Conservation (phyloP, 352 stramenopile species). For the Bremia lactucae region DNA sequence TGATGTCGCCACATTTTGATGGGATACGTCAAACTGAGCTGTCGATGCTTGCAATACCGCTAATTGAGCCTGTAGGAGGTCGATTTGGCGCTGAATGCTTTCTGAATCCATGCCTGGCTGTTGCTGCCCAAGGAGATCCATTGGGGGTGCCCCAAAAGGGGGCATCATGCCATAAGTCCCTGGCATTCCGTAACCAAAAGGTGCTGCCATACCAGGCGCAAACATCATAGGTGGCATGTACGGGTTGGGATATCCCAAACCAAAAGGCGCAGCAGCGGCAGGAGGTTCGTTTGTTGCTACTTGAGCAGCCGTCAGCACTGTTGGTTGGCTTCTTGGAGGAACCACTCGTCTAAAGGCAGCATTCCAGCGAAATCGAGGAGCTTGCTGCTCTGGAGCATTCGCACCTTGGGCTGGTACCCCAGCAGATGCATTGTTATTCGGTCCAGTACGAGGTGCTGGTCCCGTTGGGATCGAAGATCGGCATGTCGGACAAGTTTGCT, state of each 20-base stretch:
- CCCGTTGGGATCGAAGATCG: conserved; percentile 88
- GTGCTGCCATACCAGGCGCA: conserved; percentile 15
- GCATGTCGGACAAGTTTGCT: conserved; percentile 97
- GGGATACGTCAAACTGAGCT: conserved; percentile 12
- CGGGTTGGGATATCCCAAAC: conserved; percentile 33
- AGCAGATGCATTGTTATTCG: conserved; percentile 11
- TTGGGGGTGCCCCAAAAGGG: conserved; percentile 26
- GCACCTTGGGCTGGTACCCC: conserved; percentile 7
- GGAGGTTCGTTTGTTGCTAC: conserved; percentile 6
- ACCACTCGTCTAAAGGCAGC: conserved; percentile 19
- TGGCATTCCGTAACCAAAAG: conserved; percentile 47
- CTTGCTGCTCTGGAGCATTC: conserved; percentile 9
- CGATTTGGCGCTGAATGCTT: conserved; percentile 41
- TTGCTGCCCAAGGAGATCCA: conserved; percentile 12
- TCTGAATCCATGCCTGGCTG: conserved; percentile 30
- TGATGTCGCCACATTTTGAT: conserved; percentile 5
- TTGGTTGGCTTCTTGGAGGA: conserved; percentile 11
- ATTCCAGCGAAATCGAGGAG: conserved; percentile 22
- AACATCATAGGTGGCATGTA: conserved; percentile 61
- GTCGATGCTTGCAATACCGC: conserved; percentile 32
- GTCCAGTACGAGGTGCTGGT: conserved; percentile 11
- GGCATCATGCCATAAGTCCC: conserved; percentile 48
- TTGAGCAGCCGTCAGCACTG: conserved; percentile 3
- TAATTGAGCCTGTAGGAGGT: conserved; percentile 38
- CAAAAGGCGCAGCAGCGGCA: conserved; percentile 21